Evolutionary conservation across 805 yeast species (phyloP), one percentile per base, ranked within the genome.

Genomic region (Spathaspora boniae): DNA sequence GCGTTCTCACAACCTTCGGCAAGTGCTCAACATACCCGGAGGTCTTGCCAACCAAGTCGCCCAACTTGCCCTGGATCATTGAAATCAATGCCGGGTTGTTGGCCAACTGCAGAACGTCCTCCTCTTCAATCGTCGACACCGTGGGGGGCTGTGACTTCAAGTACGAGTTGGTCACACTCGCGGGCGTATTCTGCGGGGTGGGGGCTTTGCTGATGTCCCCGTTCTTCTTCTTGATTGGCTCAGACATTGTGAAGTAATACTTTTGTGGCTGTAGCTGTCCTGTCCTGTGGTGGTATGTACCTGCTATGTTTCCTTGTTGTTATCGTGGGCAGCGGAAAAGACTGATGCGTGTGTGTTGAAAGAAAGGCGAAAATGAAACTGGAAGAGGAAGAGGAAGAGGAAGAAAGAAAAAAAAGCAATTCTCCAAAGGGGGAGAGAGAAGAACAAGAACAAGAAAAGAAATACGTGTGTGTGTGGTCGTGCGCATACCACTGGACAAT

Each of bases 101-200:
- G 41, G 85, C 78, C 38, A 86, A 60, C 45, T 74, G 80, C 47
- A 62, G 60, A 42, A 59, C 52, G 33, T 66, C 82, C 45, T 78
- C 84, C 56, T 88, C 96, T 45, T 71, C 74, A 53, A 86, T 86
- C 29, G 96, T 86, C 34, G 61, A 60, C 36, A 56, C 76, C 21
- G 70, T 62, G 15, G 81, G 80, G 16, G 76, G 78, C 47, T 77
- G 72, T 33, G 71, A 72, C 55, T 74, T 78, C 58, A 87, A 66
- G 54, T 80, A 85, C 16, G 89, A 81, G 42, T 78, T 80, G 27
- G 86, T 72, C 24, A 82, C 85, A 23, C 91, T 80, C 3, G 98
- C 86, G 11, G 98, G 98, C 1, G 98, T 93, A 72, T 93, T 93
- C 58, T 93, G 98, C 4, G 98, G 98, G 1, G 98, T 93, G 29